Evolutionary conservation across 169 alveolate species (phyloP), one percentile per base, ranked within the genome.

Genomic region (Plasmodium malariae): DNA sequence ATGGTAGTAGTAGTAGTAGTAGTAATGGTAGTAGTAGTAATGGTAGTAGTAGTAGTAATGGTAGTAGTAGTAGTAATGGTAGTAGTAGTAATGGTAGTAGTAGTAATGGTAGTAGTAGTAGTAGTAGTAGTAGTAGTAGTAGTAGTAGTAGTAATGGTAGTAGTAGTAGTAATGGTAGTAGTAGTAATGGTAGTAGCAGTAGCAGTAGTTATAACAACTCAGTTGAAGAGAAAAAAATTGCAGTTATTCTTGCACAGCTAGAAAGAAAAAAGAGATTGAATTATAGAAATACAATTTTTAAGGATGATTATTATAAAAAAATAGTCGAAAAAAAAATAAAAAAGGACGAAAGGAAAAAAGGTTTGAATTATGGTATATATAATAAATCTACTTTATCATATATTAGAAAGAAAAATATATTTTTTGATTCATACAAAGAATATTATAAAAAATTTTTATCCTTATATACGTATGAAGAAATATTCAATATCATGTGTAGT

Each of bases 361-460:
- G 19, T n/a, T n/a, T n/a, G n/a, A n/a, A n/a, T n/a, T n/a, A n/a
- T n/a, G n/a, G n/a, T n/a, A n/a, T n/a, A n/a, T n/a, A n/a, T n/a
- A n/a, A n/a, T n/a, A 24, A 26, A 69, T 28, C 19, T 9, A 21
- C 72, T 1, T 28, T n/a, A 12, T 9, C 19, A 11, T 78, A 30
- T 55, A 57, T 74, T 36, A 63, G 30, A 69, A 78, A 78, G 54
- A 78, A 78, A 55, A 78, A 78, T 24, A 78, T 78, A 28, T 78
- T 78, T 55, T 78, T 78, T 51, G 89, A 78, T 69, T 78, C 78
- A 6, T 32, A 55, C 26, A 78, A 78, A 51, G 70, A 78, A 24
- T 78, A 78, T 55, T 78, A 78, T 51, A 78, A 78, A 32, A 60
- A 78, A 24, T 78, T 78, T 26, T 26, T 78, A 43, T 78, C 89